Evolutionary conservation across 176 grass and related monocot genomes (phyloP).

Genomic region (Raddia guianensis): DNA sequence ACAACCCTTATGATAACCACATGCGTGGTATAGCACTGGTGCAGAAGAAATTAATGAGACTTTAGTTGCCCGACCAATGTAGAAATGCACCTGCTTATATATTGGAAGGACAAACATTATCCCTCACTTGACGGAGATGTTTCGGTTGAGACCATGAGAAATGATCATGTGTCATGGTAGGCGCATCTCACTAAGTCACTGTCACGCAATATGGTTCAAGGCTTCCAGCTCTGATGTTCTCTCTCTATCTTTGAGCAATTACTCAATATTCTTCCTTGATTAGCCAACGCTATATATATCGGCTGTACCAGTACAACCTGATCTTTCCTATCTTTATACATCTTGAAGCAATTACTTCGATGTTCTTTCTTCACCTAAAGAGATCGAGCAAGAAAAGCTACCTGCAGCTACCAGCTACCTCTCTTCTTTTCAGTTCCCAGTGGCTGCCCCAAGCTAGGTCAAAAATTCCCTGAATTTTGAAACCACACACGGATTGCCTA

Average conservation of each 20-base stretch:
- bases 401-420: background rate
- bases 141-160: background rate
- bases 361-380: background rate
- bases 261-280: background rate
- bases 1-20: no score
- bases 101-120: background rate
- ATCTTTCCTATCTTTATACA: background rate
- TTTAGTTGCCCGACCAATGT: background rate
- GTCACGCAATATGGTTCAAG: background rate
- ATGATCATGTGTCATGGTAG: background rate
- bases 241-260: background rate
- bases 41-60: no score
- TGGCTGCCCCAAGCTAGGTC: background rate
- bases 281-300: background rate
- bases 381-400: background rate
- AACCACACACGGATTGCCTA: background rate
- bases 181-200: no score
- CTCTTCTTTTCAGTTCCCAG: background rate
- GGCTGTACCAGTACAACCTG: background rate
- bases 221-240: background rate
- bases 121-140: background rate
- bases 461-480: conserved; percentile 8
- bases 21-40: no score
- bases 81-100: background rate
- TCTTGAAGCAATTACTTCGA: background rate